Conservation (phyloP, 495 filamentous ascomycete species). For the Penicillium pancosmium region DNA sequence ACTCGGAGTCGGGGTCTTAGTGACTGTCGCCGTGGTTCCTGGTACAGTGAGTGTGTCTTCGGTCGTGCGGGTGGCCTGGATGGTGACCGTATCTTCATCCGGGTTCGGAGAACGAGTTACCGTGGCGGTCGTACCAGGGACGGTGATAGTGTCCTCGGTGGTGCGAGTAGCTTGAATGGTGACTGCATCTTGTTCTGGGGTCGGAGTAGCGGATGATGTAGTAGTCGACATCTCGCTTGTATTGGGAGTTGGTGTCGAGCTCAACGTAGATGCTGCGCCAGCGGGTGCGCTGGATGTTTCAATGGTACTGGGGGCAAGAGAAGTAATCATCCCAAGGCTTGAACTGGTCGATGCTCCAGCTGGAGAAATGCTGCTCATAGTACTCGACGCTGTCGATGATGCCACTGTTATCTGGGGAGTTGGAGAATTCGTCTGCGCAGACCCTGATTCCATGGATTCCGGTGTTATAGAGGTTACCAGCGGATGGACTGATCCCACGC, state of each 20-base stretch:
- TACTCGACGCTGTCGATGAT: background rate
- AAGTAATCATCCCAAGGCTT: background rate
- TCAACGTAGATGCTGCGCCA: background rate
- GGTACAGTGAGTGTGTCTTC: conserved; percentile 3
- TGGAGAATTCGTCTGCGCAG: background rate
- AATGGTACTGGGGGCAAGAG: background rate
- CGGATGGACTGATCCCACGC: background rate
- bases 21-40: background rate
- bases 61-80: conserved; percentile 5
- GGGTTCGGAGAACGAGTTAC: background rate
- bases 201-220: background rate
- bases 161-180: background rate
- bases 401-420: background rate
- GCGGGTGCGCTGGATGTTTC: background rate
- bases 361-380: background rate
- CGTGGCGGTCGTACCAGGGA: background rate
- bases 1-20: background rate
- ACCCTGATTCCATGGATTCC: background rate
- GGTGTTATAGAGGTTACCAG: background rate
- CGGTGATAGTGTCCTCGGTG: background rate
- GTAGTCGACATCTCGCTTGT: background rate
- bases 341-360: background rate
- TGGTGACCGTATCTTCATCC: conserved; percentile 3
- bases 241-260: background rate
- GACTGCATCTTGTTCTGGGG: background rate